Percentiles rank a stretch among this genome's conserved stretches.
Conservation (phyloP, 2,329 filamentous ascomycete species). For the Aspergillus terreus region DNA sequence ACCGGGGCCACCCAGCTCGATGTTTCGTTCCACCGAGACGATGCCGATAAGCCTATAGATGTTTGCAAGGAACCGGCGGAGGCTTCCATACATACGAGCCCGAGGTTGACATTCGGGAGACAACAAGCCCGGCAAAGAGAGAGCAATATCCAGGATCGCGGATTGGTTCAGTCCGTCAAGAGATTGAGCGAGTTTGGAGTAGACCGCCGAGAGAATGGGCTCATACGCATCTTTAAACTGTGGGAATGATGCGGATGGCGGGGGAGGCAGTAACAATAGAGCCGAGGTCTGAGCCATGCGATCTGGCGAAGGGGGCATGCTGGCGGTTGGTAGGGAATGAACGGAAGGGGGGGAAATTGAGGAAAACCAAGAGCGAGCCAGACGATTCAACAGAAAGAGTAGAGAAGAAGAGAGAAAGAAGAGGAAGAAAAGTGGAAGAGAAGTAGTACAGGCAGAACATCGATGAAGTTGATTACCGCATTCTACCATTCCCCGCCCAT, state of each 20-base stretch:
- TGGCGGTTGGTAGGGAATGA: conserved; percentile 7
- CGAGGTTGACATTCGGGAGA: conserved; percentile 49
- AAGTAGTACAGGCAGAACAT: background rate
- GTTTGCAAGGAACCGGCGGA: conserved; percentile 70
- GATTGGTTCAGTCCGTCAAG: conserved; percentile 28
- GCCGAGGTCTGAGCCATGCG: conserved; percentile 21
- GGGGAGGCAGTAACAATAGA: conserved; percentile 62
- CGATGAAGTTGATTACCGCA: background rate
- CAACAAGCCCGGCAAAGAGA: conserved; percentile 61
- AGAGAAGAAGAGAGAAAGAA: background rate
- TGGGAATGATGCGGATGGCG: conserved; percentile 50
- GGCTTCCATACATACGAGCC: conserved; percentile 60
- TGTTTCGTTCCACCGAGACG: conserved; percentile 61
- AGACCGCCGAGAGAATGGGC: conserved; percentile 53
- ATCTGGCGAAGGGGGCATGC: conserved; percentile 21
- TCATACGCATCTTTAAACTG: conserved; percentile 59
- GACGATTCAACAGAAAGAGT: background rate
- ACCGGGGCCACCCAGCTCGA: conserved; percentile 62
- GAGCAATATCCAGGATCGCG: conserved; percentile 54
- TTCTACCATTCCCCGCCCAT: background rate
- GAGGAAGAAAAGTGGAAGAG: background rate
- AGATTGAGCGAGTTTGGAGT: conserved; percentile 46
- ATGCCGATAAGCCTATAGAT: conserved; percentile 75
- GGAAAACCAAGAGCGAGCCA: background rate
- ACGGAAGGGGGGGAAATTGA: conserved; percentile 30